Base-by-base conservation (phyloP, 441 rosid genomes). In the Eruca vesicaria region DNA sequence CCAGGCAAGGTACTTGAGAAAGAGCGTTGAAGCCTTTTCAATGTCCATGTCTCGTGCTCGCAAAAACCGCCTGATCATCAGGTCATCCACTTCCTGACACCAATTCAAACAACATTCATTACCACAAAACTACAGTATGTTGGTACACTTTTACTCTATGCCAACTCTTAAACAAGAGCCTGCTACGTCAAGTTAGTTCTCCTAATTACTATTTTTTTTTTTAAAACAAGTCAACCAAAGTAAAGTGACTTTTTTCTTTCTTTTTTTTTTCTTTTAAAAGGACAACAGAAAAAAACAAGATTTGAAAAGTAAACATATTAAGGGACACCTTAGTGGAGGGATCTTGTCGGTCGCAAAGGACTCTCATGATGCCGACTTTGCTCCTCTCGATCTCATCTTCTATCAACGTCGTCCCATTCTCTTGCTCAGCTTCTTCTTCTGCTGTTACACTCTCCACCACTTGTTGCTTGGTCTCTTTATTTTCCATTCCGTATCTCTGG, bases 21-120 rank as follows among this genome's bases (percentile, higher is more conserved):
- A 87, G 56, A 90, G 43, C 72, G 80, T 78, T 9, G 92, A 87
- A 38, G 97, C 97, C 80, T 89, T 94, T 80, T 92, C 95, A 14
- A 94, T 82, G 74, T 94, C 98, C 1, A 85, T 77, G 67, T 94
- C 95, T 14, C 97, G 89, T 63, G 98, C 98, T n/a, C 96, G 73
- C 61, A 94, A 80, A 81, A 94, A 94, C 79, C 99, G 82, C 77
- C 97, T 71, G 66, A 94, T 77, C 93, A 81, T 86, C 52, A 85
- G 81, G 79, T 92, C 98, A 85, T 94, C 97, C 55, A 73, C 89
- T 64, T 89, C 89, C 62, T 57, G 32, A 20, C 58, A 5, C 48
- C 48, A 14, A 45, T 48, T 16, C n/a, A n/a, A n/a, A n/a, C n/a
- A n/a, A n/a, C n/a, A n/a, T n/a, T n/a, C n/a, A n/a, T n/a, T n/a